Evolutionary conservation across 2,329 filamentous ascomycete genomes (phyloP).

Genomic region (Fusarium ambrosium): DNA sequence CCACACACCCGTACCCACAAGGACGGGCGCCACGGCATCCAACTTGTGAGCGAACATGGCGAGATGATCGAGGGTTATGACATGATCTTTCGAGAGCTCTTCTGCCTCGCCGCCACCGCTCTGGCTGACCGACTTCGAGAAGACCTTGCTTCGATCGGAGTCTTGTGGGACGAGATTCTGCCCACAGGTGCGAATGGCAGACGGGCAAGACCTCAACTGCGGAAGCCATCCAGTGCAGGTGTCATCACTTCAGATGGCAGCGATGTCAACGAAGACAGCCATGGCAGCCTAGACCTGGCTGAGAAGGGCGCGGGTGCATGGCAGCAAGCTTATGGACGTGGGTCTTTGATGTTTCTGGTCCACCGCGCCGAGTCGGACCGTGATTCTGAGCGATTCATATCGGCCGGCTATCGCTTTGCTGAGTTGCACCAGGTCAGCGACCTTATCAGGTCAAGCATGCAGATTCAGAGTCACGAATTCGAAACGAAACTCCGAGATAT

Average conservation of each 20-base stretch:
- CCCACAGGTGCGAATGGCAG: conserved; percentile 66
- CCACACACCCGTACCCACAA: conserved; percentile 46
- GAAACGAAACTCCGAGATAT: conserved; percentile 73
- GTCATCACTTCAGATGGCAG: conserved; percentile 18
- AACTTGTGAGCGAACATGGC: conserved; percentile 66
- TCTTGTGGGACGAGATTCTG: conserved; percentile 82
- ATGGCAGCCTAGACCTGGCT: conserved; percentile 51
- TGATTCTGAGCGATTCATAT: conserved; percentile 75
- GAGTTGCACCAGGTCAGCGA: conserved; percentile 75
- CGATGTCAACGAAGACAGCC: conserved; percentile 33
- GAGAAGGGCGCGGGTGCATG: conserved; percentile 56
- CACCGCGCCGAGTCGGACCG: conserved; percentile 69
- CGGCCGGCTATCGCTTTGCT: conserved; percentile 84
- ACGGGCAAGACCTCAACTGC: conserved; percentile 32
- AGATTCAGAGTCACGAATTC: conserved; percentile 76
- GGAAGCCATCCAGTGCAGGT: conserved; percentile 34
- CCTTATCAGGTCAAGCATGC: conserved; percentile 79
- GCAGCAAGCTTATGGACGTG: conserved; percentile 69
- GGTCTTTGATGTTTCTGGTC: conserved; percentile 85
- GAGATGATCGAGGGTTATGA: conserved; percentile 78
- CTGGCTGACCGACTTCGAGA: conserved; percentile 77
- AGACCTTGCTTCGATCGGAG: conserved; percentile 73
- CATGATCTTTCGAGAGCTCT: conserved; percentile 83
- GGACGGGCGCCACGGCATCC: conserved; percentile 50
- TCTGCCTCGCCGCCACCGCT: conserved; percentile 83